These are phyloP conservation scores for Mycena filopes DNA, from an alignment of 768 basidiomycete species.

Conservation along the genomic window DNA sequence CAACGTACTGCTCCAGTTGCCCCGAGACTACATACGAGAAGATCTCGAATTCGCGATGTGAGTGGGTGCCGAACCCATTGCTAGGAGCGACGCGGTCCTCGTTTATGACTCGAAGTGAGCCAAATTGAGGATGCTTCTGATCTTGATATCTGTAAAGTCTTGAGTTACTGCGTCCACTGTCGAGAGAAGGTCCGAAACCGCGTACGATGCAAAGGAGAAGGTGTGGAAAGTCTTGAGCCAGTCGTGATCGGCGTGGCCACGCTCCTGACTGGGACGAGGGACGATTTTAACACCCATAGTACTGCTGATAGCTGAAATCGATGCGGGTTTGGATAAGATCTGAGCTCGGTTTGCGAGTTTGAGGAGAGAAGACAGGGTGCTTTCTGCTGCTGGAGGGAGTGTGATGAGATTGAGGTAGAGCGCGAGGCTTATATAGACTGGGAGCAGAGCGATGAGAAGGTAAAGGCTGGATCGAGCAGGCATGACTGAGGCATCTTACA, in stretches of 20 bases:
- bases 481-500: constrained; percentile 45
- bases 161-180: not conserved
- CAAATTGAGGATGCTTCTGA: constrained; percentile 52
- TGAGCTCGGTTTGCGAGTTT: constrained; percentile 43
- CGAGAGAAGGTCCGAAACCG: constrained; percentile 35
- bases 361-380: constrained; percentile 49
- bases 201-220: constrained; percentile 78
- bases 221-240: constrained; percentile 93
- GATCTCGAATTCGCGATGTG: constrained; percentile 89
- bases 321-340: constrained; percentile 41
- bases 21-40: constrained; percentile 89
- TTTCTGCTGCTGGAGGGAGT: constrained; percentile 37
- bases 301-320: constrained; percentile 24
- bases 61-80: constrained; percentile 90
- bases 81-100: constrained; percentile 85
- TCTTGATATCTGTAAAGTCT: constrained; percentile 19
- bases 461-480: constrained; percentile 44
- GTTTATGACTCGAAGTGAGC: constrained; percentile 89
- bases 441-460: constrained; percentile 50
- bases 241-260: constrained; percentile 81
- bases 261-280: constrained; percentile 67
- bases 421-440: constrained; percentile 53
- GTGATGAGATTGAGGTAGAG: constrained; percentile 46
- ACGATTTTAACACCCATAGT: constrained; percentile 47
- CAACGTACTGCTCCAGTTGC: constrained; percentile 80